Evolutionary conservation across 2,329 filamentous ascomycete species (phyloP).

Genomic region (Fusarium continuum): DNA sequence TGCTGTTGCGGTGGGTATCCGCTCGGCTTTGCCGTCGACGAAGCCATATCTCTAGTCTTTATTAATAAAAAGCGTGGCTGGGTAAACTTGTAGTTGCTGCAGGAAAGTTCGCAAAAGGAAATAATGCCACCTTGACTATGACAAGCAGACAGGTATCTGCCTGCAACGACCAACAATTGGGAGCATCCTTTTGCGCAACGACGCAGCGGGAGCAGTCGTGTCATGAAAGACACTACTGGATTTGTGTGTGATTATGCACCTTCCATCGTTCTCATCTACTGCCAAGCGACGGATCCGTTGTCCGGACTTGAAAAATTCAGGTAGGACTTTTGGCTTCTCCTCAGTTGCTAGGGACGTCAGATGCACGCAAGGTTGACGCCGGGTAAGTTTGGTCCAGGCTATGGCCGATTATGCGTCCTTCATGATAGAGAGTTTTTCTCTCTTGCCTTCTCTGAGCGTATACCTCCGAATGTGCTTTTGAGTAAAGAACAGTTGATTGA

Average conservation of each 20-base stretch:
- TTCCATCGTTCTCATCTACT: constrained; percentile 22
- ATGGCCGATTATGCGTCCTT: background rate
- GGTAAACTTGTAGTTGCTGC: background rate
- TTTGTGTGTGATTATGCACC: constrained; percentile 21
- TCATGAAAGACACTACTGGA: constrained; percentile 7
- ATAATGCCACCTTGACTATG: constrained; percentile 8
- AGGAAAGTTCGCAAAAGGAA: constrained; percentile 13
- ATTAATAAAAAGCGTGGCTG: background rate
- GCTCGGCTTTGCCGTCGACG: constrained; percentile 20
- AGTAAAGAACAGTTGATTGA: background rate
- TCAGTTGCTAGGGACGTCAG: constrained; percentile 21
- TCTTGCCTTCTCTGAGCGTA: background rate
- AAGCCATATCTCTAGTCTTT: background rate
- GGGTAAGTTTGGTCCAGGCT: background rate
- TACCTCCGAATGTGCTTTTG: background rate
- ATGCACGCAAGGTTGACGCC: constrained; percentile 32
- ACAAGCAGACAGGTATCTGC: background rate
- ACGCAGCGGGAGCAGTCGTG: background rate
- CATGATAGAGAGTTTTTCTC: background rate
- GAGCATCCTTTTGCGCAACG: constrained; percentile 6
- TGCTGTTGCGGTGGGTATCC: constrained; percentile 21
- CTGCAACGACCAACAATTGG: background rate
- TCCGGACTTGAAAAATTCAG: background rate
- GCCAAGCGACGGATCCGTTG: background rate
- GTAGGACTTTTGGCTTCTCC: constrained; percentile 3